Percentiles rank a stretch among this genome's conserved stretches.
phyloP scores from a whole-genome alignment of 371 early-diverging fungal species.

The Lichtheimia corymbifera region DNA sequence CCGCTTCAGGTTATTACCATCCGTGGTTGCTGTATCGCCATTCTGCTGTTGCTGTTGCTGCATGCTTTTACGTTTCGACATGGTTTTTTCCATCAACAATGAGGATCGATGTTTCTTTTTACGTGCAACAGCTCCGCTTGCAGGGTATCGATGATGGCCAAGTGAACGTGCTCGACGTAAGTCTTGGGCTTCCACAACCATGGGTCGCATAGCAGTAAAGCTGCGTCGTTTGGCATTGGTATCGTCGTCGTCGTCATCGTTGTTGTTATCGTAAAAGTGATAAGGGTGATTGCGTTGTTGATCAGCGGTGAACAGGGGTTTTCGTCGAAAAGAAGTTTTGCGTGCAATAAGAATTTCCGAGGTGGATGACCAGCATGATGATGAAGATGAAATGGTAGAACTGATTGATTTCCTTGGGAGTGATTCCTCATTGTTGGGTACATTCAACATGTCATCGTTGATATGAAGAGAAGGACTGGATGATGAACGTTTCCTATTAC shows the following conservation, averaged over 20 bases:
- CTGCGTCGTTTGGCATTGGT: slow-evolving; percentile 25
- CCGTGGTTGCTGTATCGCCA: slow-evolving; percentile 11
- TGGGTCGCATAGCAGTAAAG: slow-evolving; percentile 19
- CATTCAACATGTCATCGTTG: neutral
- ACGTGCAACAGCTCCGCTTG: slow-evolving; percentile 12
- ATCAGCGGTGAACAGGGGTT: neutral
- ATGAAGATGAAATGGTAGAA: slow-evolving; percentile 26
- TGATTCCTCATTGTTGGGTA: slow-evolving; percentile 1
- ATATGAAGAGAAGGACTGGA: neutral
- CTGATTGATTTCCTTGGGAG: slow-evolving; percentile 28
- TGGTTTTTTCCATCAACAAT: slow-evolving; percentile 37
- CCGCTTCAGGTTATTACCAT: slow-evolving; percentile 8
- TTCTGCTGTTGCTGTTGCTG: slow-evolving; percentile 8
- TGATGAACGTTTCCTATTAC: neutral
- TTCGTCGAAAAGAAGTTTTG: slow-evolving; percentile 7
- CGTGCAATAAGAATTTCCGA: slow-evolving; percentile 18
- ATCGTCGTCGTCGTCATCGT: neutral
- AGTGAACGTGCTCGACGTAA: slow-evolving; percentile 23
- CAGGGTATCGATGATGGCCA: slow-evolving; percentile 20
- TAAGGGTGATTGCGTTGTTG: slow-evolving; percentile 23
- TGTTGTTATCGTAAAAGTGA: slow-evolving; percentile 12
- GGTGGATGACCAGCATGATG: slow-evolving; percentile 30
- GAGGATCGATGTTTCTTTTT: slow-evolving; percentile 36
- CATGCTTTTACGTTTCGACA: slow-evolving; percentile 31
- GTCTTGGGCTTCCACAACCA: slow-evolving; percentile 24